Percentiles rank a stretch among this genome's conserved stretches.
Conservation (phyloP, 106 monocot species). For the Posidonia australis region DNA sequence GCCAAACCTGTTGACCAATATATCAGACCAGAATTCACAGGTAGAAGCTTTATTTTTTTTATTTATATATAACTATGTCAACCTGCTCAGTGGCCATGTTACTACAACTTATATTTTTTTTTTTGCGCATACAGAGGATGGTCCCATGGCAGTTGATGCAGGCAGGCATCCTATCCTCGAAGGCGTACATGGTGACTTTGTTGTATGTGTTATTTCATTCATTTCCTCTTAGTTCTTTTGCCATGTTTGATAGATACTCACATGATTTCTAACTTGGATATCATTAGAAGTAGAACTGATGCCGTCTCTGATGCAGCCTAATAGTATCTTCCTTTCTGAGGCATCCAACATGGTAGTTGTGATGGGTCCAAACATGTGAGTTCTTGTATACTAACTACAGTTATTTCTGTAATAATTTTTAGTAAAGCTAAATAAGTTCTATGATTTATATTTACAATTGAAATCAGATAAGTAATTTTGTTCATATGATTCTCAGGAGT, state of each 20-base stretch:
- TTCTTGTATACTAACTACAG: neutral
- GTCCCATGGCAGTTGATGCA: conserved; percentile 95
- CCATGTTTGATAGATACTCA: neutral
- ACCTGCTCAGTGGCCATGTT: neutral
- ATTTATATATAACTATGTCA: neutral
- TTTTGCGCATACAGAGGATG: conserved; percentile 37
- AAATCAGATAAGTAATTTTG: neutral
- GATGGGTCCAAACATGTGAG: conserved; percentile 98
- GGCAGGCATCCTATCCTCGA: conserved; percentile 94
- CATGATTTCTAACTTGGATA: neutral
- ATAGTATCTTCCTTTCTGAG: conserved; percentile 94
- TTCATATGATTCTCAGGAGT: conserved; percentile 47
- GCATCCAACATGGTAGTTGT: conserved; percentile 91
- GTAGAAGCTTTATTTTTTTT: conserved; percentile 20
- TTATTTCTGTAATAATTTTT: neutral
- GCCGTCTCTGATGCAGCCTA: conserved; percentile 54
- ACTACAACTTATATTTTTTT: neutral
- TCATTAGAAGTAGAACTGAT: neutral
- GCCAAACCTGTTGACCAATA: conserved; percentile 80
- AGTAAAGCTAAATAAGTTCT: neutral
- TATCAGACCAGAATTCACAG: conserved; percentile 90
- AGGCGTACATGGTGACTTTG: conserved; percentile 63
- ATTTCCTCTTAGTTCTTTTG: neutral
- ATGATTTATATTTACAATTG: neutral
- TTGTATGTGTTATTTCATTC: conserved; percentile 42